Evolutionary conservation across 495 filamentous ascomycete genomes (phyloP), one percentile per base, ranked within the genome.

Genomic region (Neurospora sp.): DNA sequence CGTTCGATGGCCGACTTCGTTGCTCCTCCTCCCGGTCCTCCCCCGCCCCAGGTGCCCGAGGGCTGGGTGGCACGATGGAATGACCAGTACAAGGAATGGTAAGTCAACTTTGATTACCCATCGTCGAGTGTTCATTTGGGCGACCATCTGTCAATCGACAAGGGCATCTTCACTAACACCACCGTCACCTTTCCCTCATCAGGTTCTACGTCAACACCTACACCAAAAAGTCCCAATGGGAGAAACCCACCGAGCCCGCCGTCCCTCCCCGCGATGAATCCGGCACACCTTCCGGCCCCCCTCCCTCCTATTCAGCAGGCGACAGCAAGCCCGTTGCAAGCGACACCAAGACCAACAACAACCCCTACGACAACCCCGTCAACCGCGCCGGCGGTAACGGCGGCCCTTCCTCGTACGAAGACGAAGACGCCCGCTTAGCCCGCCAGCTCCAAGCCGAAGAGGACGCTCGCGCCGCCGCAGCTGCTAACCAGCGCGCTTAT

Each of bases 131-230:
- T 70, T 69, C 69, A 35, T 59, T 62, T 9, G 69, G 69, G 48
- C 69, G 5, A 18, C 8, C 0, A 31, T 27, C 54, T 31, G 18
- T 35, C 31, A 35, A 35, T 70, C 42, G 39, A 42, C 4, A 38
- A 71, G 48, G 12, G 16, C 31, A 11, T 8, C n/a, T 23, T 16
- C 37, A 69, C 69, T 38, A 27, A 41, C 71, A 46, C 48, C 38
- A 7, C 2, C 1, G 39, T 38, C 62, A 20, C 40, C 59, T 42
- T 42, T 54, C 39, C 12, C 44, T 40, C 18, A 46, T 72, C 48
- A 93, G 92, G 92, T 97, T 94, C 87, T 97, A 90, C 84, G 89
- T 97, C 66, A 93, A 97, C 82, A 89, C 90, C 73, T 89, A 89
- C 79, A 97, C 93, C 75, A 94, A 93, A 76, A 87, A 89, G 76